Percentiles rank a stretch among this genome's conserved stretches.
Conservation (phyloP, 139 green algal genomes). For the Chlamydomonas sp. region DNA sequence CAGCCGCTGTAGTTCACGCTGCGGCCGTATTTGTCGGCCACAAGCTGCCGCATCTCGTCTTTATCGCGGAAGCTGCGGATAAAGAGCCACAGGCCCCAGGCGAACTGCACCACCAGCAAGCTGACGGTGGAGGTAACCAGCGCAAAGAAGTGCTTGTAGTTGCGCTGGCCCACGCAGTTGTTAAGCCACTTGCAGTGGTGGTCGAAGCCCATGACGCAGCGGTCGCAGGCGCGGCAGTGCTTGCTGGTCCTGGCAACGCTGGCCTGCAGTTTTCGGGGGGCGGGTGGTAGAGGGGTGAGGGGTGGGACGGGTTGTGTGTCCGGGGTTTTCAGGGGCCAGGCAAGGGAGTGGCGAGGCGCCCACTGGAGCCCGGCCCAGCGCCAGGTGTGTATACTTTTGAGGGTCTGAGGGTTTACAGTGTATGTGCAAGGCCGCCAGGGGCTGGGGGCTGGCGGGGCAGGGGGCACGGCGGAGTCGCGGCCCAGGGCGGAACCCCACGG, state of each 20-base stretch:
- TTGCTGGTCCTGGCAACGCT: slow-evolving; percentile 65
- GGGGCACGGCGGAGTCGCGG: neutral
- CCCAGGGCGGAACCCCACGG: neutral
- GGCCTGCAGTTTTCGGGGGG: slow-evolving; percentile 41
- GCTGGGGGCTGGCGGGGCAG: neutral
- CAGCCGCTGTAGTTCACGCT: slow-evolving; percentile 47
- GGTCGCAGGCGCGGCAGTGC: slow-evolving; percentile 80
- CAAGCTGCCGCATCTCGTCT: slow-evolving; percentile 3
- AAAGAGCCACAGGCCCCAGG: slow-evolving; percentile 55
- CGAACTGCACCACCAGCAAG: slow-evolving; percentile 55
- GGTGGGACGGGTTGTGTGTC: neutral
- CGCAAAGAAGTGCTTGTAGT: slow-evolving; percentile 78
- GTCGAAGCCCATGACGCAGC: slow-evolving; percentile 81
- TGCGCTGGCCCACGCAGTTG: slow-evolving; percentile 79
- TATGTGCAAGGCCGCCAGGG: neutral
- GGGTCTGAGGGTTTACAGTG: neutral
- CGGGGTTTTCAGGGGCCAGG: neutral
- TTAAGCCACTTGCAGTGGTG: slow-evolving; percentile 87
- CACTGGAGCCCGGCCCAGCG: neutral
- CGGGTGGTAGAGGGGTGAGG: neutral
- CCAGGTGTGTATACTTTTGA: slow-evolving; percentile 4
- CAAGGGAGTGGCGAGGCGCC: neutral
- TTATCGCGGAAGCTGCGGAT: slow-evolving; percentile 48
- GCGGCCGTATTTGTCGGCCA: slow-evolving; percentile 40
- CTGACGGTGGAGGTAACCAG: slow-evolving; percentile 54